Base-by-base conservation (phyloP, 1,139 yeast genomes). In the Komagataea norvegica region DNA sequence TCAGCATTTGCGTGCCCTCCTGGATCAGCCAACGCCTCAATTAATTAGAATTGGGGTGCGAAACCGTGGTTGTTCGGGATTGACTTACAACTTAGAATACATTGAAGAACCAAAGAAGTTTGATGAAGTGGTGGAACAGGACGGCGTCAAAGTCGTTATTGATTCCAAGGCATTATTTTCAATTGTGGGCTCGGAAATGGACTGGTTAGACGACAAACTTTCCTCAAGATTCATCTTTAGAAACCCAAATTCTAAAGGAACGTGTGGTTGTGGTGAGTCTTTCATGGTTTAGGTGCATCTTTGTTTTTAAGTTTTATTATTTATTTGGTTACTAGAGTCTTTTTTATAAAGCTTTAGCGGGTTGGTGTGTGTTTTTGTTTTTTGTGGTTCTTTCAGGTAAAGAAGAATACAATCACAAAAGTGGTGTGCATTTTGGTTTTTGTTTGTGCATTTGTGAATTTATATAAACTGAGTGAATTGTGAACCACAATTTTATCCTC, bases 181-280 rank as follows among this genome's bases (percentile, higher is more conserved):
- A 48, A 89, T 91, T 36, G 95, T 91, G 43, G 98, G 98, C 1
- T 83, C 95, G 4, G 95, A 88, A 62, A 91, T 91, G 98, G 98
- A 91, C 64, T 91, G 96, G 95, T 70, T 86, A 42, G 97, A 91
- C 56, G 96, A 91, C 58, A 88, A 87, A 61, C 68, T 91, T 47
- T 77, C 89, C 25, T 80, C 94, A 14, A 75, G 94, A 56, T 91
- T 91, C 60, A 87, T 91, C 26, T 91, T 91, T 68, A 80, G 74
- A 62, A 91, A 91, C 61, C 98, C 98, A 44, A 91, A 91, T 62
- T 83, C 95, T 33, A 91, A 89, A 67, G 97, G 97, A 24, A 85
- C 95, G 38, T 91, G 98, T 64, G 98, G 98, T 14, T 91, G 98
- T 62, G 98, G 97, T 40, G 98, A 91, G 65, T 86, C 96, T 6